Conservation (phyloP, 768 basidiomycete genomes). For the Boletellus ananiceps region DNA sequence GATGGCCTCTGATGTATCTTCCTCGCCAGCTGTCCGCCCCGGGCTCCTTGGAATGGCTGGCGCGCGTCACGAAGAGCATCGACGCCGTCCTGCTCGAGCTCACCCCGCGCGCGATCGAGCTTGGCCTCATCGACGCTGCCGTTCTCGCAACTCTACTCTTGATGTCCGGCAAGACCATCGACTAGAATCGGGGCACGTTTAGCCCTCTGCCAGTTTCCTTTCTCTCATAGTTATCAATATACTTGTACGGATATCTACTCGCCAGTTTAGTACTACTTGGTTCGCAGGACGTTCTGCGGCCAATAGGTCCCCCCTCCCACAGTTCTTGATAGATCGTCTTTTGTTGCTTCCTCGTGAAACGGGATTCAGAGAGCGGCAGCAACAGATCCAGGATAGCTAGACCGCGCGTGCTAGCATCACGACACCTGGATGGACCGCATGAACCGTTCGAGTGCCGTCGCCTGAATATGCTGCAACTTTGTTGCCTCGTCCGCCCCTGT, state of each 20-base stretch:
- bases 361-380: slow-evolving; percentile 18
- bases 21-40: slow-evolving; percentile 44
- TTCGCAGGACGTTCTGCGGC: too few species aligned
- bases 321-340: neutral
- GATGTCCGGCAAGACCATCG: slow-evolving; percentile 60
- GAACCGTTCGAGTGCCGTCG: slow-evolving; percentile 61
- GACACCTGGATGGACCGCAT: slow-evolving; percentile 48
- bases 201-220: neutral
- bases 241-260: neutral
- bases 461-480: slow-evolving; percentile 58
- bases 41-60: slow-evolving; percentile 39
- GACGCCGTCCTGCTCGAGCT: slow-evolving; percentile 50
- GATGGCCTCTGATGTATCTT: neutral
- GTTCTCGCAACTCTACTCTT: slow-evolving; percentile 52
- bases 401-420: slow-evolving; percentile 12
- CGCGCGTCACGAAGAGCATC: slow-evolving; percentile 44
- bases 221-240: too few species aligned
- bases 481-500: slow-evolving; percentile 52
- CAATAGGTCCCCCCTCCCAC: neutral
- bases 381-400: slow-evolving; percentile 8
- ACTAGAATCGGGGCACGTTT: slow-evolving; percentile 33
- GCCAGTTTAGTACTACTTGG: too few species aligned
- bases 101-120: slow-evolving; percentile 50
- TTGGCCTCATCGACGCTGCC: slow-evolving; percentile 48
- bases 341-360: slow-evolving; percentile 4